Evolutionary conservation across 768 basidiomycete genomes (phyloP).

Genomic region (Termitomyces sp.): DNA sequence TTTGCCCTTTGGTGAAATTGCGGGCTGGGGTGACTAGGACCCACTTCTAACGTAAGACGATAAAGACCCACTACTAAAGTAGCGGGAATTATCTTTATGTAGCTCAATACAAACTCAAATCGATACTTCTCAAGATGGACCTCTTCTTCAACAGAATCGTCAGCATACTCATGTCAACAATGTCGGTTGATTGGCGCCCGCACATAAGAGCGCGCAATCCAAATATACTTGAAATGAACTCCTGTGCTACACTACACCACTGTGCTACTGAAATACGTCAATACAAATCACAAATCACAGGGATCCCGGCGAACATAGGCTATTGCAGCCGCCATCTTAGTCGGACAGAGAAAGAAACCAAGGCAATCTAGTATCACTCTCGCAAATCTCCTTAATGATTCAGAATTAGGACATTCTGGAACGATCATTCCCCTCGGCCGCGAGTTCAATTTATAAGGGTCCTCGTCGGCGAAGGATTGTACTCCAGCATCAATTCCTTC

Average conservation of each 20-base stretch:
- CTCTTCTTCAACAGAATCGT: neutral
- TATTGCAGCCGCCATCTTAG: neutral
- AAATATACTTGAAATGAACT: neutral
- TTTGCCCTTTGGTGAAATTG: no score
- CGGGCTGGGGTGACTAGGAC: no score
- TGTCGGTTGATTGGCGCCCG: neutral
- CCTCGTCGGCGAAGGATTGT: neutral
- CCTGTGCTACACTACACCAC: neutral
- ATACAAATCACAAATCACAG: neutral
- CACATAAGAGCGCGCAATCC: neutral
- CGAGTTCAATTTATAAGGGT: neutral
- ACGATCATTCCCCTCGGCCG: neutral
- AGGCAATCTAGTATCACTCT: neutral
- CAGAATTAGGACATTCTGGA: neutral
- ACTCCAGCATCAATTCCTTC: neutral
- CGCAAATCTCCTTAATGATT: neutral
- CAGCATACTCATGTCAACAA: neutral
- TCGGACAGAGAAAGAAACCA: neutral
- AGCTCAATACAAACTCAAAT: no score
- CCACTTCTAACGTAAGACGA: no score
- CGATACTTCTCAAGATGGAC: neutral
- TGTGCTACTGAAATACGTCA: neutral
- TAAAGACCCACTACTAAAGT: no score
- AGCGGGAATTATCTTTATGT: no score
- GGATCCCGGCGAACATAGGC: neutral